Percentiles rank a stretch among this genome's conserved stretches.
Conservation (phyloP, 768 basidiomycete species). For the Tricholoma matsutake region DNA sequence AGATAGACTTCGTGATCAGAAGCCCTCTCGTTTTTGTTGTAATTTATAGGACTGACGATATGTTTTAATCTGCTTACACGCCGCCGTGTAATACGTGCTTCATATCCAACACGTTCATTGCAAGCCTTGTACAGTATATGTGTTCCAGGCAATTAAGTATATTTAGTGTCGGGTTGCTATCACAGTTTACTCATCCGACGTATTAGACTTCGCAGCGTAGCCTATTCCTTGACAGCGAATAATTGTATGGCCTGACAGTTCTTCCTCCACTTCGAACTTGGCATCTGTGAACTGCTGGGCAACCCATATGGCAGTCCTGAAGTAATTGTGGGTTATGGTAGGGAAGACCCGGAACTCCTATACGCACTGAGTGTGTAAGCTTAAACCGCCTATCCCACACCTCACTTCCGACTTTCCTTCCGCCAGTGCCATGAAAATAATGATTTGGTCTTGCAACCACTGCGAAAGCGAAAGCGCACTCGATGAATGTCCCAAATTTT, state of each 20-base stretch:
- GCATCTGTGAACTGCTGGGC: conserved; percentile 68
- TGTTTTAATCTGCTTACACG: conserved; percentile 1
- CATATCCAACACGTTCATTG: conserved; percentile 7
- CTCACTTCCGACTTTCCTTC: conserved; percentile 57
- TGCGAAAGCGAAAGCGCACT: conserved; percentile 10
- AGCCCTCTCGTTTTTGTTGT: conserved; percentile 9
- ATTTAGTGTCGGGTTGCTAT: background rate
- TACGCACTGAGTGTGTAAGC: conserved; percentile 63
- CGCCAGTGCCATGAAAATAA: conserved; percentile 74
- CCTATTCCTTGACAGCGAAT: conserved; percentile 68
- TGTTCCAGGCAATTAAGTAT: background rate
- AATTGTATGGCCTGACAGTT: conserved; percentile 36
- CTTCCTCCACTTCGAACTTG: conserved; percentile 52
- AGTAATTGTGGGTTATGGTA: background rate
- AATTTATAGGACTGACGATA: conserved; percentile 12
- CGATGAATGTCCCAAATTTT: background rate
- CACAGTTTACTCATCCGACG: background rate
- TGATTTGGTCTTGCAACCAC: conserved; percentile 69
- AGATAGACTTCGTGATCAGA: conserved; percentile 32
- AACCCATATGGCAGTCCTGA: conserved; percentile 69
- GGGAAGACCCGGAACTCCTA: background rate
- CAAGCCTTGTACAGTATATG: background rate
- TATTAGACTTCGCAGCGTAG: conserved; percentile 29
- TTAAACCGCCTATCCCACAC: conserved; percentile 53
- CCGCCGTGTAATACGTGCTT: background rate